A percentile compares a stretch with the other conserved stretches of the same genome.
Conservation (phyloP, 2,329 filamentous ascomycete species). For the Exophiala oligosperma region DNA sequence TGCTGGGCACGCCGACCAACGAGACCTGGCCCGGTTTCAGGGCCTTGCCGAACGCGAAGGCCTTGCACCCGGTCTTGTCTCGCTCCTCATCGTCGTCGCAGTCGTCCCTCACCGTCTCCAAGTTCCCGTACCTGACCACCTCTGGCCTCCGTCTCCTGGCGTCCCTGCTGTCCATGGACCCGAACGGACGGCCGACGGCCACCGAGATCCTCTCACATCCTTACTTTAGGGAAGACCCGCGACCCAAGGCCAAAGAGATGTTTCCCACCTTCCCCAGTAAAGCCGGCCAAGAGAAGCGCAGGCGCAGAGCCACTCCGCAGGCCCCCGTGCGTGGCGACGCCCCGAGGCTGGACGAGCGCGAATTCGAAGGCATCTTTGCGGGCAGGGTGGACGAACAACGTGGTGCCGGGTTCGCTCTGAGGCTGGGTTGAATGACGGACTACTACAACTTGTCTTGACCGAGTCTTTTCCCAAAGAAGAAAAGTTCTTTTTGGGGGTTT, state of each 20-base stretch:
- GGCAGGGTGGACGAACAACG: conserved; percentile 21
- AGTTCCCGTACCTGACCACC: conserved; percentile 78
- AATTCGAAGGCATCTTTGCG: conserved; percentile 70
- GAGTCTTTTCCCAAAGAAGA: not conserved
- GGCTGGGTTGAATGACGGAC: conserved; percentile 50
- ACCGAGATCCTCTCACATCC: conserved; percentile 72
- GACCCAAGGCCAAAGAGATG: conserved; percentile 85
- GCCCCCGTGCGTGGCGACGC: conserved; percentile 77
- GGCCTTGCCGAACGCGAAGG: conserved; percentile 80
- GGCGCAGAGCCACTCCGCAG: conserved; percentile 72
- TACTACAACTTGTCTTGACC: not conserved
- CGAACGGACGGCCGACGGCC: conserved; percentile 68
- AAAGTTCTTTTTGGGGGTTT: too few species aligned
- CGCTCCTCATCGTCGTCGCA: conserved; percentile 27
- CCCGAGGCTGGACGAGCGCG: conserved; percentile 52
- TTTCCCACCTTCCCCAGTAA: conserved; percentile 97
- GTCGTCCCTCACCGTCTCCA: conserved; percentile 47
- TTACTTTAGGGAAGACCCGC: conserved; percentile 87
- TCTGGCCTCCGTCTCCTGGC: conserved; percentile 71
- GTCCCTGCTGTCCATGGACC: conserved; percentile 72
- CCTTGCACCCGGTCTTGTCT: conserved; percentile 60
- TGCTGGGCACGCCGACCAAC: conserved; percentile 83
- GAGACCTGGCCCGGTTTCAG: conserved; percentile 84
- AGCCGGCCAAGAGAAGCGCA: conserved; percentile 82
- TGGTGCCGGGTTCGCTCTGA: conserved; percentile 61